A percentile compares a stretch with the other conserved stretches of the same genome.
These are phyloP conservation scores for Hyphodiscus sp. DNA, from an alignment of 2,329 filamentous ascomycete species.

Conservation along the genomic window DNA sequence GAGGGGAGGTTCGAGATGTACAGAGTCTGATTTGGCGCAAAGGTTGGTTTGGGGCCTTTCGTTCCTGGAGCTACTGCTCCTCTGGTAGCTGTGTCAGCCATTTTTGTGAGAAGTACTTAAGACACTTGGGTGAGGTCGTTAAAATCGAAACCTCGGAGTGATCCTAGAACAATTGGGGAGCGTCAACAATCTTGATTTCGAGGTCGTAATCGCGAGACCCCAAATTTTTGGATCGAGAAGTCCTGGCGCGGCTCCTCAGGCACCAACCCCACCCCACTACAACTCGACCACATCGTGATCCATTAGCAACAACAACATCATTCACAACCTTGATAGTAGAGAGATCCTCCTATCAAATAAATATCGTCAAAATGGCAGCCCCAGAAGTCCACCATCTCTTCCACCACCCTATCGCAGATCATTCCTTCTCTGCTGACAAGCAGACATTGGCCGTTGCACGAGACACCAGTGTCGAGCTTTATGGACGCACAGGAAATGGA, in stretches of 20 bases:
- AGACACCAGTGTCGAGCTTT: conserved; percentile 86
- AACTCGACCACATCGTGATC: background rate
- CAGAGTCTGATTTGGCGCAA: conserved; percentile 73
- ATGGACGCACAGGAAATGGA: conserved; percentile 62
- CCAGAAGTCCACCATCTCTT: conserved; percentile 96
- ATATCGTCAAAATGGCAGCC: conserved; percentile 55
- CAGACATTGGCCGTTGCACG: conserved; percentile 83
- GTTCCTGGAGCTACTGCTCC: background rate
- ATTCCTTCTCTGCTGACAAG: conserved; percentile 94
- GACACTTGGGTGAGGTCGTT: background rate
- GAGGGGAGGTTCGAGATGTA: conserved; percentile 83
- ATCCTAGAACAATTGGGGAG: background rate
- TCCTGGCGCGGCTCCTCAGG: background rate
- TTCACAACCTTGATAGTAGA: conserved; percentile 73
- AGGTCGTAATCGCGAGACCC: background rate
- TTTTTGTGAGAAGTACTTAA: background rate
- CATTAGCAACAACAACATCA: background rate
- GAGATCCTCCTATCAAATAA: conserved; percentile 83
- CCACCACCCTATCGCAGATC: conserved; percentile 91
- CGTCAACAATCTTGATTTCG: background rate
- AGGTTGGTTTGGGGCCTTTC: conserved; percentile 34
- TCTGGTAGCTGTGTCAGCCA: conserved; percentile 3
- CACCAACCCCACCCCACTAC: conserved; percentile 5
- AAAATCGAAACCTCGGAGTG: background rate
- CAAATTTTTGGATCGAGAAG: background rate